These are phyloP conservation scores for Elasticomyces elasticus DNA, from an alignment of 495 filamentous ascomycete species.

Conservation along the genomic window DNA sequence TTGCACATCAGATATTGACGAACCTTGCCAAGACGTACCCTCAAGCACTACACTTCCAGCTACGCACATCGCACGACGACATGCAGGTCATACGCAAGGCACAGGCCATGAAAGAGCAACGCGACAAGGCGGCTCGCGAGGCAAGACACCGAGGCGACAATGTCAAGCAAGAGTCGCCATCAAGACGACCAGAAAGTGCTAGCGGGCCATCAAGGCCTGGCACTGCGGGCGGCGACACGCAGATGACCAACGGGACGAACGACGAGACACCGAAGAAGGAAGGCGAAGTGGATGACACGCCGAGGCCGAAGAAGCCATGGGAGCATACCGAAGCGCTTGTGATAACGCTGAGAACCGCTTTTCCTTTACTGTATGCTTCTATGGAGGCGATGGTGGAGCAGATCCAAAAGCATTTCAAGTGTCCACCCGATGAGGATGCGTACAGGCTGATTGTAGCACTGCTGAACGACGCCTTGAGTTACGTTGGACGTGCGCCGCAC, in stretches of 20 bases:
- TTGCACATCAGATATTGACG: conserved; percentile 68
- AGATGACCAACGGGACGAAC: conserved; percentile 14
- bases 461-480: conserved; percentile 82
- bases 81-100: conserved; percentile 83
- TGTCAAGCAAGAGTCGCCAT: conserved; percentile 40
- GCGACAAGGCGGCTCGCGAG: conserved; percentile 37
- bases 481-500: conserved; percentile 73
- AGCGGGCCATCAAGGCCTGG: conserved; percentile 25
- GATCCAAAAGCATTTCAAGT: conserved; percentile 97
- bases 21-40: conserved; percentile 94
- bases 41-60: conserved; percentile 85
- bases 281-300: conserved; percentile 22
- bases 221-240: conserved; percentile 27
- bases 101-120: conserved; percentile 69
- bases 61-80: conserved; percentile 90
- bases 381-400: conserved; percentile 99
- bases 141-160: conserved; percentile 31
- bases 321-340: conserved; percentile 94
- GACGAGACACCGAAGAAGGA: conserved; percentile 29
- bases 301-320: conserved; percentile 69
- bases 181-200: conserved; percentile 32
- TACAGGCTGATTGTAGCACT: conserved; percentile 96
- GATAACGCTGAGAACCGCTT: conserved; percentile 86
- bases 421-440: conserved; percentile 94
- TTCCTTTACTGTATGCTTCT: conserved; percentile 86